These are phyloP conservation scores for Priceomyces castillae DNA, from an alignment of 805 yeast species.

Conservation along the genomic window DNA sequence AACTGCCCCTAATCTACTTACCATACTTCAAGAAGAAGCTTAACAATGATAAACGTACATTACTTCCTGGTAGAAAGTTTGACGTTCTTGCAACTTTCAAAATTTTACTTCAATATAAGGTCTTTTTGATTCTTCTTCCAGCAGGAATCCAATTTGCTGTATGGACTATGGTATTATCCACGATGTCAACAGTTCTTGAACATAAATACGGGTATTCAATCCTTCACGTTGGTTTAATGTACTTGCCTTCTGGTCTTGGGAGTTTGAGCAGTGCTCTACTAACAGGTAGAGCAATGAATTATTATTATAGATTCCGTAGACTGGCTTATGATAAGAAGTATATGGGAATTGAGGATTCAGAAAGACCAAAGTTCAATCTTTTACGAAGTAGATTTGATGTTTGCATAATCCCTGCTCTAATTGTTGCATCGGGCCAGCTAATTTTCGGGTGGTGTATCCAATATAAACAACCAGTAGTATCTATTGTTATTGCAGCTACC, in stretches of 20 bases:
- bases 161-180: slow-evolving; percentile 70
- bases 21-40: slow-evolving; percentile 26
- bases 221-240: slow-evolving; percentile 65
- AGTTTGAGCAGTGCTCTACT: slow-evolving; percentile 58
- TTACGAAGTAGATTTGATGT: slow-evolving; percentile 54
- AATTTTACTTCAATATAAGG: slow-evolving; percentile 43
- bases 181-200: slow-evolving; percentile 56
- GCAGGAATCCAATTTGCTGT: slow-evolving; percentile 61
- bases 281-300: slow-evolving; percentile 58
- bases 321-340: slow-evolving; percentile 23
- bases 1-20: slow-evolving; percentile 43
- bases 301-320: slow-evolving; percentile 40
- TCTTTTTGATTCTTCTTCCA: slow-evolving; percentile 51
- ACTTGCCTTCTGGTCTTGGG: slow-evolving; percentile 71
- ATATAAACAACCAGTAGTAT: slow-evolving; percentile 44
- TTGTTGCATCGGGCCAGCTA: slow-evolving; percentile 31
- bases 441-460: slow-evolving; percentile 73
- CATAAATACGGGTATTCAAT: slow-evolving; percentile 49
- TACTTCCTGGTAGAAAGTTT: slow-evolving; percentile 13
- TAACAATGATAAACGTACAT: slow-evolving; percentile 25
- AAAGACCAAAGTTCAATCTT: slow-evolving; percentile 49
- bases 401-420: slow-evolving; percentile 27
- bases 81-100: slow-evolving; percentile 38
- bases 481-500: slow-evolving; percentile 57
- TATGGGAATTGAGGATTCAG: slow-evolving; percentile 8